phyloP scores from a whole-genome alignment of 352 stramenopile species.

The Globisporangium spiculum region DNA sequence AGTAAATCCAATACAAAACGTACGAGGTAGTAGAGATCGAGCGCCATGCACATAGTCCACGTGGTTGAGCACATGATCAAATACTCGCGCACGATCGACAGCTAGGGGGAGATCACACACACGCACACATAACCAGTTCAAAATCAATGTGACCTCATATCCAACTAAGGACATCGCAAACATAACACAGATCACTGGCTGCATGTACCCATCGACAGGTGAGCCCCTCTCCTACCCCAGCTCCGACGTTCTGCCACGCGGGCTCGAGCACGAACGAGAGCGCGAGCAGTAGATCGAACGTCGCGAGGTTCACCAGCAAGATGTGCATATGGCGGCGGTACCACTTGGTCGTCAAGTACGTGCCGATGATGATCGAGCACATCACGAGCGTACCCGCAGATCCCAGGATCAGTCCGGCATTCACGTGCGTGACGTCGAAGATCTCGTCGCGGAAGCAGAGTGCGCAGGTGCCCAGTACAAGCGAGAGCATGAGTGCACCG shows the following conservation, averaged over 20 bases:
- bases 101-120: conserved; percentile 15
- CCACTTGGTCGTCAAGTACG: conserved; percentile 47
- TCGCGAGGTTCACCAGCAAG: conserved; percentile 58
- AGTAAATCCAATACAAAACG: conserved; percentile 4
- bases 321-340: conserved; percentile 75
- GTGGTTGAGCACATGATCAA: conserved; percentile 71
- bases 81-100: conserved; percentile 67
- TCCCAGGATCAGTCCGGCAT: conserved; percentile 58
- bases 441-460: conserved; percentile 47
- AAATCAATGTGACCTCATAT: not conserved
- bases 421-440: conserved; percentile 41
- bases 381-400: conserved; percentile 59
- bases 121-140: not conserved
- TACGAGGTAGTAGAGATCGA: conserved; percentile 73
- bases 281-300: conserved; percentile 59
- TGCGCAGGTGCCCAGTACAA: conserved; percentile 42
- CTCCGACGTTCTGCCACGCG: conserved; percentile 39
- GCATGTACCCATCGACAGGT: conserved; percentile 49
- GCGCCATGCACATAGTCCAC: conserved; percentile 68
- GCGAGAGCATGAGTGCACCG: conserved; percentile 34
- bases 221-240: conserved; percentile 32
- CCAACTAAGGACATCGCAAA: not conserved
- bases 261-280: conserved; percentile 74
- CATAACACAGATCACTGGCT: no score
- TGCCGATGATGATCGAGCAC: conserved; percentile 47